phyloP scores from a whole-genome alignment of 2,329 filamentous ascomycete genomes.

The Aschersonia sp. region DNA sequence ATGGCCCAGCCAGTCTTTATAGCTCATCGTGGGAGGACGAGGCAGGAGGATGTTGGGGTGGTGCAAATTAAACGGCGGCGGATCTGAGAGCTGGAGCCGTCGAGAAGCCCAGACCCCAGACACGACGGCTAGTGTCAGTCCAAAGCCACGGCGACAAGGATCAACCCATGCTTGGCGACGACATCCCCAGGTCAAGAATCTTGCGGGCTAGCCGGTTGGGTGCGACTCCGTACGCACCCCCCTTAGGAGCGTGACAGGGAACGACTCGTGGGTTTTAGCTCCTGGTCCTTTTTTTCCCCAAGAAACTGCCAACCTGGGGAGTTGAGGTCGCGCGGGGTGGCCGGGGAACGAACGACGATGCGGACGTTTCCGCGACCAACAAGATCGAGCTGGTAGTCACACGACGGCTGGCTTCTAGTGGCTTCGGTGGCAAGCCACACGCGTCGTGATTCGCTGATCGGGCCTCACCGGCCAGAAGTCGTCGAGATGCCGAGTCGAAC shows the following conservation, averaged over 20 bases:
- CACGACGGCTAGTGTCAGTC: too few species aligned
- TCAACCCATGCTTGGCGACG: background rate
- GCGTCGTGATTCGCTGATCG: background rate
- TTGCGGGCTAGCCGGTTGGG: background rate
- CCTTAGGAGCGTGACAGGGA: background rate
- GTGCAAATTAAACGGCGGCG: background rate
- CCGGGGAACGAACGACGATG: background rate
- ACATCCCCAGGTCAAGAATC: background rate
- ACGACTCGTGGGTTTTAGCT: background rate
- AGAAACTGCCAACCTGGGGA: background rate
- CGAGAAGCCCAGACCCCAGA: background rate
- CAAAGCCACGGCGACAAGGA: too few species aligned
- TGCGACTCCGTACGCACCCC: too few species aligned
- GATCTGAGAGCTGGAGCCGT: background rate
- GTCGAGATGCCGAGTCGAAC: background rate
- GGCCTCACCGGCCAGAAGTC: background rate
- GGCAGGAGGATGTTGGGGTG: background rate
- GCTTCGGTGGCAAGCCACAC: background rate
- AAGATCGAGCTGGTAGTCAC: background rate
- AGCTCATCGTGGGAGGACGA: conserved; percentile 1
- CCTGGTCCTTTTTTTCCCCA: background rate
- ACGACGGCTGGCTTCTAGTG: background rate
- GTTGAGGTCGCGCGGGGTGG: background rate
- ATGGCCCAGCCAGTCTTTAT: conserved; percentile 2
- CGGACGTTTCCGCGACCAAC: background rate